phyloP scores from a whole-genome alignment of 2,329 filamentous ascomycete genomes.

The Paecilomyces sp. region DNA sequence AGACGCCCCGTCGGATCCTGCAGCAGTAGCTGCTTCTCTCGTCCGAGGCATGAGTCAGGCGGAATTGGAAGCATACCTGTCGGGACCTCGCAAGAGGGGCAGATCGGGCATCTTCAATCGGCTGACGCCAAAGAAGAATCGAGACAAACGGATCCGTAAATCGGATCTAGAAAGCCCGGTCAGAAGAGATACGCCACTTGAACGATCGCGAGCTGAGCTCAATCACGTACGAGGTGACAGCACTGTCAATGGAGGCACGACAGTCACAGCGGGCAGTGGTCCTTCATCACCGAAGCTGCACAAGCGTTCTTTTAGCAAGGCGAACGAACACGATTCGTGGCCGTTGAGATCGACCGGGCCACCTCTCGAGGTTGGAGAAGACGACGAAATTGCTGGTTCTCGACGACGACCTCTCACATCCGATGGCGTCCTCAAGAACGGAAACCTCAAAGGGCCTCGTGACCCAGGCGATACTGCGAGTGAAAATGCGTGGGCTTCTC shows the following conservation, averaged over 20 bases:
- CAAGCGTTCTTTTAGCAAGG: conserved; percentile 13
- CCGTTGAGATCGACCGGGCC: conserved; percentile 11
- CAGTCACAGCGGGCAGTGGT: conserved; percentile 12
- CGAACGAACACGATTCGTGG: conserved; percentile 11
- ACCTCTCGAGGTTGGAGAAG: not conserved
- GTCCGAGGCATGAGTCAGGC: conserved; percentile 46
- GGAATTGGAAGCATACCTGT: conserved; percentile 27
- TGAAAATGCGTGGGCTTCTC: not conserved
- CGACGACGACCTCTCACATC: conserved; percentile 6
- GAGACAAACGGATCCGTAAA: conserved; percentile 44
- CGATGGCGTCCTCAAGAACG: not conserved
- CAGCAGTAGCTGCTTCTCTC: not conserved
- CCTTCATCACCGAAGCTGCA: conserved; percentile 18
- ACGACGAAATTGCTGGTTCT: not conserved
- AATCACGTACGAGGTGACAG: conserved; percentile 20
- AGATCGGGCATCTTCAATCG: conserved; percentile 25
- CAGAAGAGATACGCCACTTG: conserved; percentile 55
- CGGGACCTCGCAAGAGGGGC: conserved; percentile 19
- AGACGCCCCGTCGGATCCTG: not conserved
- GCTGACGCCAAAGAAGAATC: conserved; percentile 21
- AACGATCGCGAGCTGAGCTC: conserved; percentile 50
- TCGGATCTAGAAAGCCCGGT: conserved; percentile 52
- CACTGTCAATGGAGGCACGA: conserved; percentile 9
- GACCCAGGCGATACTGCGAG: not conserved
- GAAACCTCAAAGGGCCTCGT: not conserved